Conservation (phyloP, 345 rosid genomes). For the Brassica cretica region DNA sequence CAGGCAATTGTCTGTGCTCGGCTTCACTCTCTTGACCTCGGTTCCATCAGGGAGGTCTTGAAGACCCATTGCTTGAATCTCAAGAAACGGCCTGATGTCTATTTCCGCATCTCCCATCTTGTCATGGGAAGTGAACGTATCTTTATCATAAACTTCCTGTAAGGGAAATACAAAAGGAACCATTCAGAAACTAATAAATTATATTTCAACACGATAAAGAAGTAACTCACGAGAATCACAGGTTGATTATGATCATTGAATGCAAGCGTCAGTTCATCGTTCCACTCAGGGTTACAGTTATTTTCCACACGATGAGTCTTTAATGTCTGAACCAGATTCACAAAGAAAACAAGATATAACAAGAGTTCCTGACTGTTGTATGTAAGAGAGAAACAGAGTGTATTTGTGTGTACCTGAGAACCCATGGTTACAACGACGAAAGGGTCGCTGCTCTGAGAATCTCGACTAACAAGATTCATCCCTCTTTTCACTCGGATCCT, state of each 20-base stretch:
- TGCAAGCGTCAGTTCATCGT: conserved; percentile 67
- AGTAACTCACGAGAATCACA: conserved; percentile 54
- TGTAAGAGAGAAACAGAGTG: not conserved
- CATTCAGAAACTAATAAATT: not conserved
- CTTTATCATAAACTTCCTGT: conserved; percentile 78
- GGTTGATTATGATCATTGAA: conserved; percentile 46
- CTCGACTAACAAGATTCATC: conserved; percentile 46
- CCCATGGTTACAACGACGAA: conserved; percentile 48
- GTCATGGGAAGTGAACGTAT: conserved; percentile 64
- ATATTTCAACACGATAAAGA: conserved; percentile 11
- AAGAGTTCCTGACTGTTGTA: not conserved
- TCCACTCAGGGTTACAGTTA: conserved; percentile 75
- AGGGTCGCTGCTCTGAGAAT: conserved; percentile 51
- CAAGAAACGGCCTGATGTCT: conserved; percentile 53
- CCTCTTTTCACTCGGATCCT: conserved; percentile 46
- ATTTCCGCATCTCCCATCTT: conserved; percentile 77
- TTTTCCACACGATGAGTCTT: conserved; percentile 60
- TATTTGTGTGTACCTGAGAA: conserved; percentile 40
- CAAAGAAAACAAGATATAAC: not conserved
- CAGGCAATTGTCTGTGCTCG: conserved; percentile 49
- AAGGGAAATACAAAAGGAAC: not conserved
- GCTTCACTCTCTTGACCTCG: conserved; percentile 47
- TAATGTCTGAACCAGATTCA: conserved; percentile 48
- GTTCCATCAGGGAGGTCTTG: conserved; percentile 50
- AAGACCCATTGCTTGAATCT: conserved; percentile 42